phyloP scores from a whole-genome alignment of 306 rosid genomes.

The Acacia melanoxylon region DNA sequence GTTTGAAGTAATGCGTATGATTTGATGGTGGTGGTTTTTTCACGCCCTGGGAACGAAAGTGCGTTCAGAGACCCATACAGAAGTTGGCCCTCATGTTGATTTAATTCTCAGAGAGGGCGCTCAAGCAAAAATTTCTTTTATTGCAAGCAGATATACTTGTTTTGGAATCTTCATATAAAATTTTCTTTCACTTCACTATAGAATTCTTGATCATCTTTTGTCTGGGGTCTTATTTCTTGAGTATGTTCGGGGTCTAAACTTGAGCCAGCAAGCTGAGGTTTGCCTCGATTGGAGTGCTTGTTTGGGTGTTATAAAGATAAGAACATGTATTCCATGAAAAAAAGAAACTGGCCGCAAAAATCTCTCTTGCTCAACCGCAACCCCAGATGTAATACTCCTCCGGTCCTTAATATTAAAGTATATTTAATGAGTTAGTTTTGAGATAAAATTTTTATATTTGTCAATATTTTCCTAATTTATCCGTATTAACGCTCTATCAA shows the following conservation, averaged over 20 bases:
- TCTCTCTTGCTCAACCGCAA: no score
- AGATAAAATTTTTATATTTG: no score
- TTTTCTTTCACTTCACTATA: background rate
- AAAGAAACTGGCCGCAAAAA: no score
- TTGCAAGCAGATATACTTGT: background rate
- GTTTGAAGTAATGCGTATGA: background rate
- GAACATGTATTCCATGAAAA: no score
- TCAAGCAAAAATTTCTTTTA: background rate
- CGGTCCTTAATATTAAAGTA: no score
- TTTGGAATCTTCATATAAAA: no score
- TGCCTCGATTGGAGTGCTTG: background rate
- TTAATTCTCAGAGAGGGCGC: background rate
- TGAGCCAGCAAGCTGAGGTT: background rate
- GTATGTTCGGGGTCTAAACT: background rate
- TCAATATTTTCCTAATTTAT: no score
- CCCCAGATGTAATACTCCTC: no score
- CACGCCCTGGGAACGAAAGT: constrained; percentile 74
- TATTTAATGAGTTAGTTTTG: no score
- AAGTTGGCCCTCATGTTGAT: constrained; percentile 43
- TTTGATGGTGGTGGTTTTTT: constrained; percentile 66
- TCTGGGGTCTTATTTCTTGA: background rate
- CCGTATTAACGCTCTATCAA: fast-evolving
- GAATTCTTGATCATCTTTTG: background rate
- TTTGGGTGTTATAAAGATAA: no score
- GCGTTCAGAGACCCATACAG: constrained; percentile 56